A percentile compares a stretch with the other conserved stretches of the same genome.
phyloP scores from a whole-genome alignment of 768 basidiomycete genomes.

The Lanmaoa pseudosensibilis region DNA sequence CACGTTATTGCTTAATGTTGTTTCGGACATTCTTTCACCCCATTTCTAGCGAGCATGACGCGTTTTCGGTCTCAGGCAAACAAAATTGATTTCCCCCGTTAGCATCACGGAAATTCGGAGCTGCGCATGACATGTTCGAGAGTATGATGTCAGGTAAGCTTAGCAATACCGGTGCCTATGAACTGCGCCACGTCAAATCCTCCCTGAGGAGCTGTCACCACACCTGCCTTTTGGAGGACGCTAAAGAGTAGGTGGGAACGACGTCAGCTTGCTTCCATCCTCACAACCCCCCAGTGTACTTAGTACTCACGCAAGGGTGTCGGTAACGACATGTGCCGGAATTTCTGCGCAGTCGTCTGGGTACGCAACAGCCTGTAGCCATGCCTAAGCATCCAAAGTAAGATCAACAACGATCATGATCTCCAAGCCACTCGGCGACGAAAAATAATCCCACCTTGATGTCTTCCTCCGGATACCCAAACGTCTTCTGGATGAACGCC shows the following conservation, averaged over 20 bases:
- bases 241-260: slow-evolving; percentile 37
- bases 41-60: slow-evolving; percentile 3
- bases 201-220: slow-evolving; percentile 51
- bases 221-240: slow-evolving; percentile 74
- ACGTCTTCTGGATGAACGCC: slow-evolving; percentile 73
- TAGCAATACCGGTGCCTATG: slow-evolving; percentile 54
- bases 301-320: slow-evolving; percentile 66
- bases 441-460: slow-evolving; percentile 51
- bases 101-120: neutral
- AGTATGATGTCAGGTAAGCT: slow-evolving; percentile 40
- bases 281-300: neutral
- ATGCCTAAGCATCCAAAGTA: slow-evolving; percentile 52
- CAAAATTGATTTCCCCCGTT: neutral
- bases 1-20: slow-evolving; percentile 19
- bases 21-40: slow-evolving; percentile 6
- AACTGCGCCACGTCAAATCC: slow-evolving; percentile 60
- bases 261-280: neutral
- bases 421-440: neutral
- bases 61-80: neutral
- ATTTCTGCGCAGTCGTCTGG: slow-evolving; percentile 65
- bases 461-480: slow-evolving; percentile 82
- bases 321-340: slow-evolving; percentile 58
- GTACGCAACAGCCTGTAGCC: slow-evolving; percentile 81
- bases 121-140: neutral
- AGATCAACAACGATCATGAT: neutral